phyloP scores from a whole-genome alignment of 768 basidiomycete species.

The Boletus tylopilopsis region DNA sequence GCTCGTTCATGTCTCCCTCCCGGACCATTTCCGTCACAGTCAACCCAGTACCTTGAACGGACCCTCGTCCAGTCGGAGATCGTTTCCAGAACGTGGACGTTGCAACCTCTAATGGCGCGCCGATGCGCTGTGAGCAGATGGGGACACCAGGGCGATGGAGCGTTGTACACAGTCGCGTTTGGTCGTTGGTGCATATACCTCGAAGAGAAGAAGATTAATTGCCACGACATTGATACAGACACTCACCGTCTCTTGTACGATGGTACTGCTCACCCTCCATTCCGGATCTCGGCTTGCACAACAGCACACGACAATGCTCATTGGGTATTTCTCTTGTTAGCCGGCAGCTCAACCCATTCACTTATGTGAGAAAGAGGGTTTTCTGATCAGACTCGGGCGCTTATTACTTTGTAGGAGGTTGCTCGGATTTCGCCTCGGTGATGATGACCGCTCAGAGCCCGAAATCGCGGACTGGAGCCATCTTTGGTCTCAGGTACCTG shows the following conservation, averaged over 20 bases:
- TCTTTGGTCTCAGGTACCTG: not conserved
- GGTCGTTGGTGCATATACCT: not conserved
- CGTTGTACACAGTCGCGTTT: not conserved
- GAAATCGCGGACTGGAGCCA: not conserved
- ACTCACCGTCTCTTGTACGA: not conserved
- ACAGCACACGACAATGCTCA: no score
- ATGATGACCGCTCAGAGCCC: not conserved
- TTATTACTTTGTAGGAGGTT: not conserved
- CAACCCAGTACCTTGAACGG: not conserved
- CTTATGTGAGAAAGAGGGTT: not conserved
- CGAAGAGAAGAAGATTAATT: not conserved
- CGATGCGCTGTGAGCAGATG: not conserved
- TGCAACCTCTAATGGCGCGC: no score
- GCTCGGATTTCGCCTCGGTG: not conserved
- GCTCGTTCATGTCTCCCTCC: not conserved
- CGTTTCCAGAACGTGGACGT: not conserved
- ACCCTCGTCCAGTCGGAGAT: slow-evolving; percentile 1
- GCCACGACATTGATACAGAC: not conserved
- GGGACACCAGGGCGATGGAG: not conserved
- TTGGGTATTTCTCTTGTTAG: no score
- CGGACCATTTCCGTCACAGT: not conserved
- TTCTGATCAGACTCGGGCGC: not conserved
- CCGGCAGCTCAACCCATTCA: no score
- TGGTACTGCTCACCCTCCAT: not conserved
- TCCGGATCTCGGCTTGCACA: not conserved